Base-by-base conservation (phyloP, 2,329 filamentous ascomycete genomes). In the Ramularia endophylla region DNA sequence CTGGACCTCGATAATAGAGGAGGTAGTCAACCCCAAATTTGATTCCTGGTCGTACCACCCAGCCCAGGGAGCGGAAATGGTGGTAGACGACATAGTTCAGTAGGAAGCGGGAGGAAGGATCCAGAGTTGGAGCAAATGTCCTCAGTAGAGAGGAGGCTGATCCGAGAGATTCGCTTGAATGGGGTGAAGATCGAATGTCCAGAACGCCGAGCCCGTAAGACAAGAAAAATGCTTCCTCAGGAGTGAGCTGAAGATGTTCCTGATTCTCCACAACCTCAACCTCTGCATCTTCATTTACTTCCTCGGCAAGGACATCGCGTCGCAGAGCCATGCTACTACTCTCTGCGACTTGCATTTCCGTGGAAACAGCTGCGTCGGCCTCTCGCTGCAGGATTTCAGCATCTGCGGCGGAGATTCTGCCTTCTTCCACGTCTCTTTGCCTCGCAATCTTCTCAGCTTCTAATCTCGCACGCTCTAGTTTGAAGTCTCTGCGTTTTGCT, bases 1-100 rank as follows among this genome's bases (percentile, higher is more conserved):
- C 90, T 0, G 92, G 92, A 0, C 92, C 92, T 15, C 88, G 83
- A 42, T 87, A 82, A 66, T 98, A 98, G 6, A 98, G 75, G n/a
- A 98, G 70, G 70, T 87, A 95, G 63, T 98, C 92, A 8, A 88
- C 85, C 16, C 86, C 87, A 55, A 98, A 98, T 60, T 98, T 98
- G 61, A 94, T 82, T 27, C 92, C 94, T 4, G 85, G 81, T 11
- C 94, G 83, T 0, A 94, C 84, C 1, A 95, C 87, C 90, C 92
- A 98, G 17, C 92, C 92, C 0, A 97, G 73, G 0, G 88, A 94
- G 27, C 92, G 83, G 67, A 95, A 98, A 62, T 98, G 90, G 60
- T 98, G 92, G 62, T 95, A 98, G 13, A 87, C 87, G 9, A 80
- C 81, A 58, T 97, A 98, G 43, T 87, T 82, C 1, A 95, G 63